Percentiles rank a stretch among this genome's conserved stretches.
Conservation (phyloP, 176 grass and related monocot genomes). For the Eremochloa ophiuroides region DNA sequence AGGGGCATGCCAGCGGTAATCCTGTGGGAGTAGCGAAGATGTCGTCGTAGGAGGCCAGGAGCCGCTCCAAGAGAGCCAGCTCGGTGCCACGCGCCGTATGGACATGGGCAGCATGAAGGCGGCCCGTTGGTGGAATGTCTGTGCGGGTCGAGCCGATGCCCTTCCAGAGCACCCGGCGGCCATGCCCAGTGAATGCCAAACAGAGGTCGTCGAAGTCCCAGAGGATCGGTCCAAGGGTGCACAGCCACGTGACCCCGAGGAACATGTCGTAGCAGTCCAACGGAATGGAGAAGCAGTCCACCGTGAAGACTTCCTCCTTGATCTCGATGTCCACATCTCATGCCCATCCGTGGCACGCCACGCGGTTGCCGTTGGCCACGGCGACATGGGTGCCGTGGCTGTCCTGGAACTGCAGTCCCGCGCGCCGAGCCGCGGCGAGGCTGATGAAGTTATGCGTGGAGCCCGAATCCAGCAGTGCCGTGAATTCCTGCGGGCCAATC, state of each 20-base stretch:
- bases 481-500: background rate
- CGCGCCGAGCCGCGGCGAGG: background rate
- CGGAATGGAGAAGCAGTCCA: no score
- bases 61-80: no score
- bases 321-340: background rate
- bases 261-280: background rate
- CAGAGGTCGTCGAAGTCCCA: background rate
- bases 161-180: no score
- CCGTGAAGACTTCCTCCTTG: background rate
- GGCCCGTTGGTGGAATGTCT: no score
- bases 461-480: background rate
- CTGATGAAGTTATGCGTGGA: background rate
- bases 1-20: no score
- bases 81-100: rapidly evolving
- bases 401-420: background rate
- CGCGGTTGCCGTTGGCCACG: background rate
- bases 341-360: no score
- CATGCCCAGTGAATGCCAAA: background rate
- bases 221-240: background rate
- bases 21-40: no score
- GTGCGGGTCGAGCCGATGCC: no score
- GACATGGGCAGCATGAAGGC: no score
- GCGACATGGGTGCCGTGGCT: background rate
- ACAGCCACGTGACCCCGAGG: background rate
- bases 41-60: no score